These are phyloP conservation scores for Acer yangbiense DNA, from an alignment of 345 rosid genomes.

Conservation along the genomic window DNA sequence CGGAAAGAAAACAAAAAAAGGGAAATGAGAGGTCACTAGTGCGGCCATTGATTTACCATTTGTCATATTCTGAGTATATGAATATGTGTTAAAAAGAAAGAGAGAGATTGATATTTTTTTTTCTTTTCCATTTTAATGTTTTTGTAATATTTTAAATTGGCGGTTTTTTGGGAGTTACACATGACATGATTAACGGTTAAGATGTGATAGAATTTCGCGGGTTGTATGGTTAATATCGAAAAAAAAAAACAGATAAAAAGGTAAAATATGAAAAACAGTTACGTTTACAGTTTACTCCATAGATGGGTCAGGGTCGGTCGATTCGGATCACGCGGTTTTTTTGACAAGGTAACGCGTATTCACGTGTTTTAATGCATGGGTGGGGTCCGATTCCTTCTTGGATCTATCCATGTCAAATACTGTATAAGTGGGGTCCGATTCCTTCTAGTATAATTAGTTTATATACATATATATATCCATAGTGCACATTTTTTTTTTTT, in stretches of 20 bases:
- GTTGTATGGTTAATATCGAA: slow-evolving; percentile 7
- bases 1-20: background rate
- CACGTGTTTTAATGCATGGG: slow-evolving; percentile 24
- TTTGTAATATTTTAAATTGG: background rate
- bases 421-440: no score
- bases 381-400: background rate
- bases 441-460: no score
- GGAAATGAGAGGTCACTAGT: slow-evolving; percentile 7
- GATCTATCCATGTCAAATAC: background rate
- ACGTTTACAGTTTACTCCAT: background rate
- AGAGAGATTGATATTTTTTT: background rate
- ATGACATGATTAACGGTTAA: slow-evolving; percentile 3
- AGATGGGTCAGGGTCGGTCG: slow-evolving; percentile 26
- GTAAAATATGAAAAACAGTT: slow-evolving; percentile 31
- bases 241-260: background rate
- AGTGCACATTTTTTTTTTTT: no score
- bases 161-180: background rate
- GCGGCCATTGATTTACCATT: background rate
- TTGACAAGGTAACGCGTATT: slow-evolving; percentile 43
- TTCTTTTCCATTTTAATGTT: background rate
- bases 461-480: no score
- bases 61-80: background rate
- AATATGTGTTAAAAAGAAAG: background rate
- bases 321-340: slow-evolving; percentile 40
- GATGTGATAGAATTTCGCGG: slow-evolving; percentile 24